Evolutionary conservation across 2,329 filamentous ascomycete species (phyloP).

Genomic region (Amauroascus niger): DNA sequence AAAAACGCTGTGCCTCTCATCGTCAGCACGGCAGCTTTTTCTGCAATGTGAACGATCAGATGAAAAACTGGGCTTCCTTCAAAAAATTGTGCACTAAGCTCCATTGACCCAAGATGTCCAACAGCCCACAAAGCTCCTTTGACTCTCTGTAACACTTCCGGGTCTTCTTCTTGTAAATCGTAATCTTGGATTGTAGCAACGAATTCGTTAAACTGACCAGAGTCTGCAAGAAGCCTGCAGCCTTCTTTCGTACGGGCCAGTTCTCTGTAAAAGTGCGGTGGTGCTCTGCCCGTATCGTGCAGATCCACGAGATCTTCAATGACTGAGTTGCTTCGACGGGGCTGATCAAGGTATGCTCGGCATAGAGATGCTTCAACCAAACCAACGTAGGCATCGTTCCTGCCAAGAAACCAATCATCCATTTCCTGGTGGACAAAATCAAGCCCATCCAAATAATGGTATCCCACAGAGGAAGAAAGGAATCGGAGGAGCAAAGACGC

Average conservation of each 20-base stretch:
- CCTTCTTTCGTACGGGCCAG: constrained; percentile 87
- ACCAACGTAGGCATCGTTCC: constrained; percentile 91
- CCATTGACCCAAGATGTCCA: constrained; percentile 96
- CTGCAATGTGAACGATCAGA: constrained; percentile 79
- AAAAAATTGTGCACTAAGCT: constrained; percentile 86
- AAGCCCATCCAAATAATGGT: constrained; percentile 90
- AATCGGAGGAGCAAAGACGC: constrained; percentile 87
- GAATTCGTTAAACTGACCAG: constrained; percentile 95
- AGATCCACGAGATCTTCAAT: constrained; percentile 51
- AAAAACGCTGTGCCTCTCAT: constrained; percentile 94
- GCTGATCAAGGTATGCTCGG: constrained; percentile 58
- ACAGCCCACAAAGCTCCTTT: constrained; percentile 97
- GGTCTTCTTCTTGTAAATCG: constrained; percentile 72
- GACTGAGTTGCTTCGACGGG: constrained; percentile 41
- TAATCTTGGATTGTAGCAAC: constrained; percentile 78
- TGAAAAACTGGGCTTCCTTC: constrained; percentile 82
- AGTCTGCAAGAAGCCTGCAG: constrained; percentile 78
- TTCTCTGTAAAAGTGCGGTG: constrained; percentile 97
- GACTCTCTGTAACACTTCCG: constrained; percentile 79
- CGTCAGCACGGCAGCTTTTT: constrained; percentile 79
- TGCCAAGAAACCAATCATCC: constrained; percentile 98
- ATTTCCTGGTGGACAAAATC: constrained; percentile 99
- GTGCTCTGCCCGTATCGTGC: constrained; percentile 54
- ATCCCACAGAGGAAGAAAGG: constrained; percentile 89
- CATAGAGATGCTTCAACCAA: constrained; percentile 94